These are phyloP conservation scores for Drechslera avenae DNA, from an alignment of 2,329 filamentous ascomycete species.

Conservation along the genomic window DNA sequence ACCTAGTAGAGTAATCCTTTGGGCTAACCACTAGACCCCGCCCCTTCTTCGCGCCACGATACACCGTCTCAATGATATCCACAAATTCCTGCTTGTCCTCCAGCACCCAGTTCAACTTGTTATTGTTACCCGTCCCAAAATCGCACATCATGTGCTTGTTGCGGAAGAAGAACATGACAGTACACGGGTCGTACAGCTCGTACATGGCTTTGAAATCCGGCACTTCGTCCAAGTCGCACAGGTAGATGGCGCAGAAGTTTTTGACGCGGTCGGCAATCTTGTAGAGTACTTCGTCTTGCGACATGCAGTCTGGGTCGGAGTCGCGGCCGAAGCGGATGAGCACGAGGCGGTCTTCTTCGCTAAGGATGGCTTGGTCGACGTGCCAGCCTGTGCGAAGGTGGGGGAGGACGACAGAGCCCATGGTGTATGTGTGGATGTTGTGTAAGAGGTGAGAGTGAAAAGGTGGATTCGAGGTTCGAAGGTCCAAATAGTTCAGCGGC, in stretches of 20 bases:
- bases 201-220: slow-evolving; percentile 89
- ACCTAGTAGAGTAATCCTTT: slow-evolving; percentile 77
- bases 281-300: slow-evolving; percentile 92
- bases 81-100: slow-evolving; percentile 99
- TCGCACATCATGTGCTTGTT: slow-evolving; percentile 99
- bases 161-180: slow-evolving; percentile 96
- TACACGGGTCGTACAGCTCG: slow-evolving; percentile 85
- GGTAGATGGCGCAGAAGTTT: slow-evolving; percentile 84
- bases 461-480: too few relatives aligned
- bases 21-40: slow-evolving; percentile 94
- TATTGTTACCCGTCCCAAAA: slow-evolving; percentile 96
- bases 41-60: slow-evolving; percentile 97
- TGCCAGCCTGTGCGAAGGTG: slow-evolving; percentile 95
- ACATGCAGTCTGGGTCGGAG: slow-evolving; percentile 78
- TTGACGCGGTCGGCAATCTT: slow-evolving; percentile 92
- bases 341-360: slow-evolving; percentile 84
- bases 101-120: slow-evolving; percentile 94
- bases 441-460: too few relatives aligned
- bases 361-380: slow-evolving; percentile 87
- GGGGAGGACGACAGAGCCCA: slow-evolving; percentile 89
- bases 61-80: slow-evolving; percentile 97
- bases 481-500: too few relatives aligned
- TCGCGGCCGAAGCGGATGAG: slow-evolving; percentile 94
- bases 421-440: slow-evolving; percentile 32
- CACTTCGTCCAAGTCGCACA: slow-evolving; percentile 76